Conservation (phyloP, 495 filamentous ascomycete species). For the Neurospora sp. region DNA sequence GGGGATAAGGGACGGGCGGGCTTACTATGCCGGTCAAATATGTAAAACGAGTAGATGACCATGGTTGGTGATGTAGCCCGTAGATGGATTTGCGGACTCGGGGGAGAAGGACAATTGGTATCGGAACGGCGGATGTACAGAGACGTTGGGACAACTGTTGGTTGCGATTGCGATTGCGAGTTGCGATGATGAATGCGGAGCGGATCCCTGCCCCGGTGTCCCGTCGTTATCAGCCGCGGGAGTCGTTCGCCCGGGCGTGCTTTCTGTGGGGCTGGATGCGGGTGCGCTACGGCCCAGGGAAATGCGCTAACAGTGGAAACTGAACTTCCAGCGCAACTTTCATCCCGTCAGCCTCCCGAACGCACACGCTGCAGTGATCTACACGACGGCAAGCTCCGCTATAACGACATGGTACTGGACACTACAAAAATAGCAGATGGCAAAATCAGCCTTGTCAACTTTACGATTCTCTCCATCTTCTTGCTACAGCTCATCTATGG, state of each 20-base stretch:
- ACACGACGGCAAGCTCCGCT: neutral
- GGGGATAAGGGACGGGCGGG: neutral
- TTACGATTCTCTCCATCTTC: neutral
- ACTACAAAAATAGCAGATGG: neutral
- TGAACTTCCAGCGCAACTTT: neutral
- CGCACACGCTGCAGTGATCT: neutral
- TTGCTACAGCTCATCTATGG: neutral
- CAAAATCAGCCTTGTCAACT: neutral
- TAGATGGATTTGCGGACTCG: neutral
- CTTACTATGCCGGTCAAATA: conserved; percentile 95
- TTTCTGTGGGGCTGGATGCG: neutral
- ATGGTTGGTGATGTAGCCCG: conserved; percentile 33
- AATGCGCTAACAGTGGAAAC: neutral
- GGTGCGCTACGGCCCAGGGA: neutral
- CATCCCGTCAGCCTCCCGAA: neutral
- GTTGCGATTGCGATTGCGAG: neutral
- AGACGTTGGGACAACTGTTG: neutral
- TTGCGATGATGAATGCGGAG: neutral
- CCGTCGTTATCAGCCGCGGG: neutral
- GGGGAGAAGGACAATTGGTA: neutral
- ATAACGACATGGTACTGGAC: neutral
- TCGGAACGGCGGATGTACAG: neutral
- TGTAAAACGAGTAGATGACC: conserved; percentile 96
- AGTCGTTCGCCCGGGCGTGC: neutral
- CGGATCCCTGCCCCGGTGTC: neutral